Evolutionary conservation across 1,139 yeast genomes (phyloP), one percentile per base, ranked within the genome.

Genomic region (Meyerozyma smithsonii): DNA sequence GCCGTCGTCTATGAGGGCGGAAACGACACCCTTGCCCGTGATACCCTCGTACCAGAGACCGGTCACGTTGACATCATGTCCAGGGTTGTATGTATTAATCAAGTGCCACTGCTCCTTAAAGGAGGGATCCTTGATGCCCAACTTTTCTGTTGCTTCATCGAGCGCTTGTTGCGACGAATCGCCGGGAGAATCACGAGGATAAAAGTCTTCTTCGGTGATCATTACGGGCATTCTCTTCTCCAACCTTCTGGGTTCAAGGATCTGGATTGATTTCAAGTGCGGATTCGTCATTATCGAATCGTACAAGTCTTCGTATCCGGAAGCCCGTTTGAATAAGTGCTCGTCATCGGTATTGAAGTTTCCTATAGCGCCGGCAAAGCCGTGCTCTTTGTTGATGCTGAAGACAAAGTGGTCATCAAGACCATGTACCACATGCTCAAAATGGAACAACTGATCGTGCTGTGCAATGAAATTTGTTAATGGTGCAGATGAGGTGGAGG

Each of bases 1-100:
- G 1, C 99, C 99, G 61, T 94, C 99, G 59, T 94, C 99, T 1
- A 94, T 84, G 28, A 94, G 74, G 1, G 97, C 96, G 1, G 90
- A 84, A 3, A 85, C 87, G 3, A 84, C 66, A 4, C 94, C 94
- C 36, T 74, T 64, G 1, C 99, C 99, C 1, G 95, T 84, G 41
- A 84, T 77, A 36, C 85, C 85, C 48, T 81, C 81, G 32, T 71
- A 67, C 98, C 98, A 92, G 15, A 88, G 79, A 0, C 87, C 94
- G 1, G 88, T 68, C 10, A 88, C 94, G 55, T 94, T 92, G 39
- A 92, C 80, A 56, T 92, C 97, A 51, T 88, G 73, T 0, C 95
- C 95, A 0, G 87, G 87, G 49, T 66, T 79, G 2, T 61, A 58
- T 0, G 87, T 68, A 55, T 94, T 94, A 35, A 84, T 62, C 23